phyloP scores from a whole-genome alignment of 2,329 filamentous ascomycete genomes.

The Amesomyces nigricolor region DNA sequence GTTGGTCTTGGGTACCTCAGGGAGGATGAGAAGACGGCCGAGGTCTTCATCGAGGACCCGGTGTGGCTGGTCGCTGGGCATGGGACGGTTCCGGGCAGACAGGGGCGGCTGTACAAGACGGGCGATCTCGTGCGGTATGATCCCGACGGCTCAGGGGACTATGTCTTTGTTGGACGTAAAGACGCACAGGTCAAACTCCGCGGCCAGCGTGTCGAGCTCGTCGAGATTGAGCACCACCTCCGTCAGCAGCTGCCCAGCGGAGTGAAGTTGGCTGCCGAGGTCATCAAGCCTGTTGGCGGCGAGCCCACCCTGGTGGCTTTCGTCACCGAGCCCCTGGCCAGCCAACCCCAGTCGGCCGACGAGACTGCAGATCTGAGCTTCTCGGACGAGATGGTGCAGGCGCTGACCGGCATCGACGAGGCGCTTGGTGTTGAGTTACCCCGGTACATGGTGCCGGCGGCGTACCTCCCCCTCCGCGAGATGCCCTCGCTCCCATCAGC shows the following conservation, averaged over 20 bases:
- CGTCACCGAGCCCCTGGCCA: conserved; percentile 18
- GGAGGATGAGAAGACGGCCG: conserved; percentile 39
- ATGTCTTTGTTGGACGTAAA: conserved; percentile 23
- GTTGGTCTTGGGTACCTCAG: conserved; percentile 47
- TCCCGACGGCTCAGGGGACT: conserved; percentile 19
- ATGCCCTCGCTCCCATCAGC: background rate
- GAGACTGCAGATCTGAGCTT: no score
- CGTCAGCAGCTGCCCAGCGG: conserved; percentile 30
- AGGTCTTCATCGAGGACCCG: conserved; percentile 39
- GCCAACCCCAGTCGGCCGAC: background rate
- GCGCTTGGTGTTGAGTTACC: background rate
- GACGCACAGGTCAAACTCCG: conserved; percentile 25
- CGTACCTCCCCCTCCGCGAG: background rate
- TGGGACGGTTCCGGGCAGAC: conserved; percentile 34
- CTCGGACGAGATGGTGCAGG: background rate
- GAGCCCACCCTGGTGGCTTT: conserved; percentile 31
- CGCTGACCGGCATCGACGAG: background rate
- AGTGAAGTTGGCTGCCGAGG: conserved; percentile 42
- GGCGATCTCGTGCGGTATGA: conserved; percentile 28
- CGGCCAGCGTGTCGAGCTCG: conserved; percentile 29
- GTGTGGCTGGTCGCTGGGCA: conserved; percentile 45
- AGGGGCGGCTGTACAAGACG: conserved; percentile 39
- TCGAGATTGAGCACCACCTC: conserved; percentile 30
- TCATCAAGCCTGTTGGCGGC: conserved; percentile 33
- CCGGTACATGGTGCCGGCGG: background rate